These are phyloP conservation scores for Apiotrichum porosum DNA, from an alignment of 1,284 basidiomycete species.

Conservation along the genomic window DNA sequence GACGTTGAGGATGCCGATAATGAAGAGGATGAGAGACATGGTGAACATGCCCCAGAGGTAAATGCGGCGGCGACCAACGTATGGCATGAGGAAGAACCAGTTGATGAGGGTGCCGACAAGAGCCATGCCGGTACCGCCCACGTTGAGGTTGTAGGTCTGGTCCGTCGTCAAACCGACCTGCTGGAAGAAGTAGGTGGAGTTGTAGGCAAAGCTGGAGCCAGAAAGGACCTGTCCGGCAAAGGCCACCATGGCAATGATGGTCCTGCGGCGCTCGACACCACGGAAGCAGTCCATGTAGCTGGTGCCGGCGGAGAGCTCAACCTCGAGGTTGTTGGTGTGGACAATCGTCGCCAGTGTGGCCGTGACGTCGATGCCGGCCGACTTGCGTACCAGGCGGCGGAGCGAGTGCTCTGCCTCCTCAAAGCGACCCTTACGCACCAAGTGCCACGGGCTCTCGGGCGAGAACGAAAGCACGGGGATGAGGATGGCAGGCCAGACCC, in stretches of 20 bases:
- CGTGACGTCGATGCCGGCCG: constrained; percentile 20
- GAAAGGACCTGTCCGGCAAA: background rate
- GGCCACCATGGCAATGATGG: constrained; percentile 9
- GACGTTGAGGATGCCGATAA: constrained; percentile 13
- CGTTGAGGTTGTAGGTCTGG: background rate
- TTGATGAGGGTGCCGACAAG: background rate
- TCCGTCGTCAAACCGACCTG: constrained; percentile 4
- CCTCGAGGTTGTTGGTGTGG: constrained; percentile 30
- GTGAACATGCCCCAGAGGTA: background rate
- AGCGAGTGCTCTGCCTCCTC: constrained; percentile 30
- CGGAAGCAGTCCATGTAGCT: constrained; percentile 24
- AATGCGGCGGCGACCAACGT: constrained; percentile 3
- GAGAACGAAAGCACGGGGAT: constrained; percentile 30
- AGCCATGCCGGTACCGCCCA: background rate
- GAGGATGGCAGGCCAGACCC: constrained; percentile 44
- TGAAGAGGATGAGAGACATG: constrained; percentile 35
- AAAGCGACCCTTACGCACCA: constrained; percentile 30
- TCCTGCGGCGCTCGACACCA: constrained; percentile 18
- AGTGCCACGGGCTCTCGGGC: constrained; percentile 33
- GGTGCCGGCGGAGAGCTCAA: constrained; percentile 7
- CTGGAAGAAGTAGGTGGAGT: constrained; percentile 38
- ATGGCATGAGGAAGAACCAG: background rate
- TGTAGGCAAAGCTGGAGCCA: constrained; percentile 27
- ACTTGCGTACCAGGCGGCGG: constrained; percentile 9
- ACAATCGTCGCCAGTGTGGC: constrained; percentile 27